Evolutionary conservation across 148 eudicot genomes (phyloP).

Genomic region (Arbutus unedo): DNA sequence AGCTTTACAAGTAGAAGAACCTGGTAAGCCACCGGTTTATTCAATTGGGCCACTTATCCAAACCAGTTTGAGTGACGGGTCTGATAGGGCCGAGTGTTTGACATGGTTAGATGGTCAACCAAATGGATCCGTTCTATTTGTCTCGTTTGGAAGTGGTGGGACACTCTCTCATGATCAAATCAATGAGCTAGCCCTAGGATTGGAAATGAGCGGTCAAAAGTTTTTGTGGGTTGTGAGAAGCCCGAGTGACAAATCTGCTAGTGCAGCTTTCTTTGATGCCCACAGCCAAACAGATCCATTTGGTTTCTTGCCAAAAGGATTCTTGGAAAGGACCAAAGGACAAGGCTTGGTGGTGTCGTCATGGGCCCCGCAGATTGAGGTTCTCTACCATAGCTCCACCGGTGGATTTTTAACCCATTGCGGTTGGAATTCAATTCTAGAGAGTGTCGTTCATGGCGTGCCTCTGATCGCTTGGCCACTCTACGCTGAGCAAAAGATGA

Average conservation of each 20-base stretch:
- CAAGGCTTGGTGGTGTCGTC: slow-evolving; percentile 23
- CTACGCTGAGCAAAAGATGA: slow-evolving; percentile 36
- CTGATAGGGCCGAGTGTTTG: slow-evolving; percentile 18
- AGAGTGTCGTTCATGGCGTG: slow-evolving; percentile 28
- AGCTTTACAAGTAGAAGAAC: slow-evolving; percentile 17
- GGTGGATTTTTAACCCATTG: slow-evolving; percentile 36
- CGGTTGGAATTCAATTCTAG: slow-evolving; percentile 37
- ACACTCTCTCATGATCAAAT: slow-evolving; percentile 39
- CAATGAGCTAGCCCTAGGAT: slow-evolving; percentile 45
- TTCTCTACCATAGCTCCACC: slow-evolving; percentile 26
- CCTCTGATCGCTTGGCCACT: slow-evolving; percentile 42
- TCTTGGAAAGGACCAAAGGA: slow-evolving; percentile 27
- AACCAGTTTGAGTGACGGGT: background rate
- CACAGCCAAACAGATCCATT: slow-evolving; percentile 20
- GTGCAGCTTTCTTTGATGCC: slow-evolving; percentile 18
- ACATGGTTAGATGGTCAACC: slow-evolving; percentile 54
- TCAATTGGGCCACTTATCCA: slow-evolving; percentile 39
- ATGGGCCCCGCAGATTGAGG: slow-evolving; percentile 40
- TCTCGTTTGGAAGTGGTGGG: slow-evolving; percentile 65
- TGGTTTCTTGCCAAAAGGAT: slow-evolving; percentile 34
- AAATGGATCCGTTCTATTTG: slow-evolving; percentile 35
- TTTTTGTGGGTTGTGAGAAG: slow-evolving; percentile 51
- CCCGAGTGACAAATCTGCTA: slow-evolving; percentile 28
- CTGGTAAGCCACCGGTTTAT: slow-evolving; percentile 26
- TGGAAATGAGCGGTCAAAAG: slow-evolving; percentile 46